phyloP scores from a whole-genome alignment of 805 yeast species.

The Cyberlindnera galapagoensis region DNA sequence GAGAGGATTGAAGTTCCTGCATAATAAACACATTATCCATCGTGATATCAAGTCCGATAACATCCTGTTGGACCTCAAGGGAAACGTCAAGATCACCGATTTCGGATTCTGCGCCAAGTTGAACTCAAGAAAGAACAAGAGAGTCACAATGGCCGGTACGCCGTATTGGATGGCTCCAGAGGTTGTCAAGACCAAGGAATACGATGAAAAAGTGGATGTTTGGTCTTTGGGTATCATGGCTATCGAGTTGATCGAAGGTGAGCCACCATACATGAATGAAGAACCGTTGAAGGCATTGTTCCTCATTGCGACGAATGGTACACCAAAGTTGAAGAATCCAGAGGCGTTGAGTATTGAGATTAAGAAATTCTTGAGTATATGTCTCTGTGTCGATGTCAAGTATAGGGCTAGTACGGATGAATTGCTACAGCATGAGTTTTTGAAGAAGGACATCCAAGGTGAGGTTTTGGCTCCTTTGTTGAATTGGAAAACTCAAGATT shows the following conservation, averaged over 20 bases:
- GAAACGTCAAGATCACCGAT: conserved; percentile 91
- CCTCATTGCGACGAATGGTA: conserved; percentile 93
- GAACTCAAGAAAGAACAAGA: conserved; percentile 74
- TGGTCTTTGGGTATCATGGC: conserved; percentile 99
- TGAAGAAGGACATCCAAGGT: conserved; percentile 55
- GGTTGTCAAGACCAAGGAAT: conserved; percentile 90
- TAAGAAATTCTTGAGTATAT: conserved; percentile 80
- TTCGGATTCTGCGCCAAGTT: conserved; percentile 96
- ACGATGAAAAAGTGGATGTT: conserved; percentile 94
- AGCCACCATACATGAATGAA: conserved; percentile 96
- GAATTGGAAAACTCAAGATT: conserved; percentile 44
- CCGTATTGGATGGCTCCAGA: conserved; percentile 99
- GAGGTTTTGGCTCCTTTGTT: conserved; percentile 53
- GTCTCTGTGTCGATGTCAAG: conserved; percentile 90
- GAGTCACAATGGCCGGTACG: conserved; percentile 99
- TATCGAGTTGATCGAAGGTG: conserved; percentile 98
- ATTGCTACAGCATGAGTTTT: conserved; percentile 68
- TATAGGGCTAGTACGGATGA: conserved; percentile 90
- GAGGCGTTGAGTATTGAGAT: conserved; percentile 73
- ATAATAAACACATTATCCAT: conserved; percentile 88
- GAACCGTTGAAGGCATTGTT: conserved; percentile 92
- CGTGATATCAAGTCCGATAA: conserved; percentile 97
- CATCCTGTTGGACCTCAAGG: conserved; percentile 73
- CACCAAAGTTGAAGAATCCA: conserved; percentile 89
- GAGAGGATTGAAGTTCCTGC: conserved; percentile 86